Evolutionary conservation across 2,329 filamentous ascomycete genomes (phyloP).

Genomic region (Trichoderma simmonsii): DNA sequence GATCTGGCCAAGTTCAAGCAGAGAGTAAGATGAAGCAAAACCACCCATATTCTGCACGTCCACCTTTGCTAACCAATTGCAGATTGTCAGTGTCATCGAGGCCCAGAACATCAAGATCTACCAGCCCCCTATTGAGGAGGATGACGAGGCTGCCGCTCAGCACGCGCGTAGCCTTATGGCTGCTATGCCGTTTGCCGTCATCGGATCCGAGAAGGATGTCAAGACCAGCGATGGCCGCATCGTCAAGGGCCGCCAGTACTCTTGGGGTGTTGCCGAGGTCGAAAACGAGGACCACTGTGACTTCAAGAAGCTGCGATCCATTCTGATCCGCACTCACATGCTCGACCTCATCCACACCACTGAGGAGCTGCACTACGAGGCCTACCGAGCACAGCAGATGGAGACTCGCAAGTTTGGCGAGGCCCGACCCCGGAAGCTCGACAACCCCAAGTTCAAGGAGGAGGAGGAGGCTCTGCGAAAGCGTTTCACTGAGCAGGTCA

Average conservation of each 20-base stretch:
- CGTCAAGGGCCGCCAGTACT: constrained; percentile 98
- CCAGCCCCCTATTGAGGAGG: constrained; percentile 94
- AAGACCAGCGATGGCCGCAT: constrained; percentile 94
- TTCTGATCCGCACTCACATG: constrained; percentile 99
- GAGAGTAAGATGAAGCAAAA: constrained; percentile 60
- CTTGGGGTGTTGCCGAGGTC: constrained; percentile 98
- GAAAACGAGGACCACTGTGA: constrained; percentile 99
- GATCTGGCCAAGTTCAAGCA: constrained; percentile 94
- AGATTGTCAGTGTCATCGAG: constrained; percentile 95
- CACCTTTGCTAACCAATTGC: constrained; percentile 30
- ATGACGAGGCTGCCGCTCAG: constrained; percentile 92
- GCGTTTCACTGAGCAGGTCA: constrained; percentile 99
- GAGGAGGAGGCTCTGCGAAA: constrained; percentile 98
- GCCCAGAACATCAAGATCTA: constrained; percentile 99
- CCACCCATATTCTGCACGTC: neutral
- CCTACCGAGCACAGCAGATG: constrained; percentile 99
- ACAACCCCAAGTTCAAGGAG: constrained; percentile 99
- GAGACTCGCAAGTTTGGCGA: constrained; percentile 99
- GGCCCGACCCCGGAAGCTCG: constrained; percentile 92
- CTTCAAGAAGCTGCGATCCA: constrained; percentile 99
- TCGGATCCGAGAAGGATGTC: constrained; percentile 98
- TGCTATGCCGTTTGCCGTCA: constrained; percentile 98
- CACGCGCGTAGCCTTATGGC: constrained; percentile 93
- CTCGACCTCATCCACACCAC: constrained; percentile 99
- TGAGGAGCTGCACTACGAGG: constrained; percentile 98